Evolutionary conservation across 768 basidiomycete species (phyloP).

Genomic region (Rhodotorula paludigena): DNA sequence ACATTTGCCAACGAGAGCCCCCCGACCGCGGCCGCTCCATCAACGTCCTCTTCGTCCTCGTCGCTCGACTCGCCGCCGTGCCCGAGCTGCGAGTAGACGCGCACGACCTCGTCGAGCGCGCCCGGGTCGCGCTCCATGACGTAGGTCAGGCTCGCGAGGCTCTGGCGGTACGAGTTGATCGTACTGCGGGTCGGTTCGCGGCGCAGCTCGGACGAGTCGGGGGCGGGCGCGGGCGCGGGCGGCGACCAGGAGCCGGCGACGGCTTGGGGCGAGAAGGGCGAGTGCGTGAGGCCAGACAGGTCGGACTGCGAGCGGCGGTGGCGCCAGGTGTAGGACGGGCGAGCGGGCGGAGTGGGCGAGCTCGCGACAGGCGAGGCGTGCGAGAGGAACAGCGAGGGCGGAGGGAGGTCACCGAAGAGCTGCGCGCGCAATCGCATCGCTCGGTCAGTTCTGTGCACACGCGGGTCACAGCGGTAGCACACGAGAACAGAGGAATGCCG

Average conservation of each 20-base stretch:
- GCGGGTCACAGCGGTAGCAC: rapidly evolving
- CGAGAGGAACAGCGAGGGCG: slow-evolving; percentile 17
- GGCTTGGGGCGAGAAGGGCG: neutral
- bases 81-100: slow-evolving; percentile 5
- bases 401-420: slow-evolving; percentile 34
- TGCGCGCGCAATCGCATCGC: neutral
- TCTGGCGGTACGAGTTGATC: slow-evolving; percentile 17
- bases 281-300: neutral
- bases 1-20: too few species aligned
- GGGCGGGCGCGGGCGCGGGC: neutral
- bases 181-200: neutral
- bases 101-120: slow-evolving; percentile 27
- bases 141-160: slow-evolving; percentile 26
- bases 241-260: neutral
- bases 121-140: slow-evolving; percentile 21
- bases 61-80: neutral
- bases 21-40: too few species aligned
- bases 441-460: neutral
- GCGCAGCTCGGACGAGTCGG: neutral
- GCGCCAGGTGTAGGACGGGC: neutral
- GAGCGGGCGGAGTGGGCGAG: neutral
- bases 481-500: neutral
- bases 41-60: neutral
- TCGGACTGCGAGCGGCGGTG: slow-evolving; percentile 20
- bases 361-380: neutral